Conservation (phyloP, 2,329 filamentous ascomycete genomes). For the Aspergillaceae sp. region DNA sequence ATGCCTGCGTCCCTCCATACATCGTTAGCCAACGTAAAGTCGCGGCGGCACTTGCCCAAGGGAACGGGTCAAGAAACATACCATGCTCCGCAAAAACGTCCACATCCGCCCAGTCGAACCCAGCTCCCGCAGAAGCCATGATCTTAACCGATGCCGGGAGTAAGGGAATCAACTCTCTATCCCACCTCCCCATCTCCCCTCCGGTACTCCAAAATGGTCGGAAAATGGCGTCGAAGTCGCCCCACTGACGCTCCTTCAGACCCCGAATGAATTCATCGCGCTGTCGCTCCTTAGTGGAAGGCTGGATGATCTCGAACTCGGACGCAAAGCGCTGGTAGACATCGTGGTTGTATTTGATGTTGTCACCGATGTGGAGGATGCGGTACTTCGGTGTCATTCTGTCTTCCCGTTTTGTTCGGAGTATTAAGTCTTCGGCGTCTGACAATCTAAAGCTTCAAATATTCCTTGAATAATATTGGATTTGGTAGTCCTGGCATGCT, state of each 20-base stretch:
- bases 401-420: background rate
- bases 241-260: slow-evolving; percentile 33
- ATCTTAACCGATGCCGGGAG: slow-evolving; percentile 48
- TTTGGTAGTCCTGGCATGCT: background rate
- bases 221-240: slow-evolving; percentile 42
- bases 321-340: slow-evolving; percentile 34
- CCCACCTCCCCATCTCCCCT: slow-evolving; percentile 58
- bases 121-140: slow-evolving; percentile 53
- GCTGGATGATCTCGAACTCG: slow-evolving; percentile 35
- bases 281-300: slow-evolving; percentile 24
- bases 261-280: slow-evolving; percentile 35
- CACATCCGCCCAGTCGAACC: slow-evolving; percentile 57
- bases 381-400: slow-evolving; percentile 19
- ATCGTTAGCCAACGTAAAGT: too few relatives aligned
- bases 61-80: slow-evolving; percentile 17
- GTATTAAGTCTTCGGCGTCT: background rate
- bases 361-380: slow-evolving; percentile 39
- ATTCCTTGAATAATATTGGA: background rate
- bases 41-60: too few relatives aligned
- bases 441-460: background rate
- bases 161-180: slow-evolving; percentile 48
- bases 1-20: slow-evolving; percentile 11
- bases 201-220: slow-evolving; percentile 57
- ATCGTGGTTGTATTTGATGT: slow-evolving; percentile 42
- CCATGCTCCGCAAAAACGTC: slow-evolving; percentile 53